Conservation (phyloP, 352 stramenopile species). For the Globisporangium ultimum region DNA sequence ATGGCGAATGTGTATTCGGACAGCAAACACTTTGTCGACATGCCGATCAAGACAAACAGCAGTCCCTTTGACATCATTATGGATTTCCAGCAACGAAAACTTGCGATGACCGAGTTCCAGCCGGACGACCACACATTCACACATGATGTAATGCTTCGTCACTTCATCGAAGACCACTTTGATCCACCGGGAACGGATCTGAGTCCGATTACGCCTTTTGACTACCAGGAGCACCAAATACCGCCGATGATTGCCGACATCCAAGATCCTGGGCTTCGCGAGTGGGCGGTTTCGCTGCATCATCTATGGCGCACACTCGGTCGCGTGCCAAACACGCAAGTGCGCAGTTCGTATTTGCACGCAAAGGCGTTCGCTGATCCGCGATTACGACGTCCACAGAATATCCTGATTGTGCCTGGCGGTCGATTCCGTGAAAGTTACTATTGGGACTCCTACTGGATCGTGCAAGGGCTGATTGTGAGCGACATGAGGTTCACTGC, state of each 20-base stretch:
- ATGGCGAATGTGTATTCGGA: constrained; percentile 81
- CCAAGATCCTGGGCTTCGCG: constrained; percentile 37
- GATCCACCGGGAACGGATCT: constrained; percentile 75
- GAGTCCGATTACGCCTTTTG: constrained; percentile 57
- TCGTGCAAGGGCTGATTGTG: constrained; percentile 83
- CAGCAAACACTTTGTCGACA: constrained; percentile 93
- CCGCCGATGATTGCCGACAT: constrained; percentile 59
- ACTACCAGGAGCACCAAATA: constrained; percentile 51
- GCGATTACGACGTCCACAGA: constrained; percentile 30
- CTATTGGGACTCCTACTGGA: constrained; percentile 95
- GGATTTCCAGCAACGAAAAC: constrained; percentile 54
- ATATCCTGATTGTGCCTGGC: constrained; percentile 84
- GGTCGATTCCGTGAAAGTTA: constrained; percentile 91
- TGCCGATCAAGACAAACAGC: constrained; percentile 86
- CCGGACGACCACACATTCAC: constrained; percentile 7
- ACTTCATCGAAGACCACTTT: constrained; percentile 83
- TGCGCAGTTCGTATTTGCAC: constrained; percentile 58
- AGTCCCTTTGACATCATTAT: constrained; percentile 65
- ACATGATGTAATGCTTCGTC: constrained; percentile 41
- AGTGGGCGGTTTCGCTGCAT: constrained; percentile 74
- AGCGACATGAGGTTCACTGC: constrained; percentile 80
- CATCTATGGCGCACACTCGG: constrained; percentile 73
- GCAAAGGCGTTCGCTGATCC: constrained; percentile 37
- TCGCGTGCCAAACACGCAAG: constrained; percentile 41
- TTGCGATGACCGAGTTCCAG: constrained; percentile 56